Percentiles rank a stretch among this genome's conserved stretches.
These are phyloP conservation scores for Candida khao-thaluensis DNA, from an alignment of 805 yeast species.

Conservation along the genomic window DNA sequence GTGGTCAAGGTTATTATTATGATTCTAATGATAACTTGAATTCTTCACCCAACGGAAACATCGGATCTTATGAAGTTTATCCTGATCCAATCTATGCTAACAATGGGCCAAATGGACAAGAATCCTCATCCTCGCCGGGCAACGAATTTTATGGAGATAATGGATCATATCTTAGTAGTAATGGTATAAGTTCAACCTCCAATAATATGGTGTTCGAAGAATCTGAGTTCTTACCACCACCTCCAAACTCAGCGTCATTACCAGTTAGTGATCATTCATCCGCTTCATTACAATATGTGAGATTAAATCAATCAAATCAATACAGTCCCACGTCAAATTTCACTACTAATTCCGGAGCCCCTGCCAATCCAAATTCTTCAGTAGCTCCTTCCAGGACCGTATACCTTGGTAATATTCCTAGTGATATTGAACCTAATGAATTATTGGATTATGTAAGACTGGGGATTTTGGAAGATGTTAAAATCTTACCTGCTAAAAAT, in stretches of 20 bases:
- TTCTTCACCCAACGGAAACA: neutral
- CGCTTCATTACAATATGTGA: constrained; percentile 1
- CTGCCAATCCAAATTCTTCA: neutral
- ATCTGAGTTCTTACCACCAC: constrained; percentile 2
- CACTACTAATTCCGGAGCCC: neutral
- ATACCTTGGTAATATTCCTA: constrained; percentile 84
- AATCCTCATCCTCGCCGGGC: constrained; percentile 15
- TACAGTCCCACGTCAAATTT: neutral
- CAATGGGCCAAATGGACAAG: constrained; percentile 6
- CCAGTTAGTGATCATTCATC: constrained; percentile 4
- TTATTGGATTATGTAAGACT: constrained; percentile 86
- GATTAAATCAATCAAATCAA: neutral
- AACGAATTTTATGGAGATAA: constrained; percentile 27
- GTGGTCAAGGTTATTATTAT: constrained; percentile 32
- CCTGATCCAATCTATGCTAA: constrained; percentile 6
- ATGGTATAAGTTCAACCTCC: constrained; percentile 11
- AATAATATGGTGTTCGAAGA: constrained; percentile 9
- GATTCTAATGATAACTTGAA: constrained; percentile 14
- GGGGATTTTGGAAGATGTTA: constrained; percentile 80
- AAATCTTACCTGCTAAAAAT: constrained; percentile 76
- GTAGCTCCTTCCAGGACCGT: constrained; percentile 74
- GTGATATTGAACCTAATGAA: constrained; percentile 76
- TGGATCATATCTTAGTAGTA: constrained; percentile 17
- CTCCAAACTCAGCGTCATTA: constrained; percentile 1
- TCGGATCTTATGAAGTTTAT: constrained; percentile 12